These are phyloP conservation scores for Phytopythium boreale DNA, from an alignment of 352 stramenopile species.

Conservation along the genomic window DNA sequence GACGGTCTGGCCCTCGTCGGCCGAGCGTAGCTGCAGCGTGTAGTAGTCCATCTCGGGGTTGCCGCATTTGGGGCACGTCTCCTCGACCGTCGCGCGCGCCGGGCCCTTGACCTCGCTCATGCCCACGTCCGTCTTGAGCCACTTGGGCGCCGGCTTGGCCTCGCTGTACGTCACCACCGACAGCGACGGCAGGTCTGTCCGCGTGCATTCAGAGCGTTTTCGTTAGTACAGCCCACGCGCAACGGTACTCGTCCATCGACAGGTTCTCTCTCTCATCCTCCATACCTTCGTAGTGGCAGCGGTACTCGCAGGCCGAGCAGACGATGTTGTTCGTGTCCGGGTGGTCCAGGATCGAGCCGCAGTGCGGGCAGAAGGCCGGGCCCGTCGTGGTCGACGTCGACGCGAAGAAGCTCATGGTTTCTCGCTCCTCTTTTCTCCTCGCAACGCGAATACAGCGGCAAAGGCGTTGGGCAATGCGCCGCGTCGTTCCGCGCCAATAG, in stretches of 20 bases:
- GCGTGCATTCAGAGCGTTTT: not conserved
- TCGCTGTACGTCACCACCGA: conserved; percentile 75
- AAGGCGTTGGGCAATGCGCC: not conserved
- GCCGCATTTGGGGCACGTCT: conserved; percentile 97
- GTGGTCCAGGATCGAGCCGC: conserved; percentile 85
- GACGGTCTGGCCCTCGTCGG: conserved; percentile 99
- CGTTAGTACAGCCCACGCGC: not conserved
- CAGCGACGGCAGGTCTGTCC: conserved; percentile 74
- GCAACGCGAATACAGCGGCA: too few species aligned
- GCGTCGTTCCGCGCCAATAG: not conserved
- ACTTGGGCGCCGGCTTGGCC: conserved; percentile 76
- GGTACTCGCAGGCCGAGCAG: conserved; percentile 83
- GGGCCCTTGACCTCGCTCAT: conserved; percentile 85
- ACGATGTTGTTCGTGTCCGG: conserved; percentile 87
- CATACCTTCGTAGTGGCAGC: conserved; percentile 80
- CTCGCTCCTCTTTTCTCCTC: not conserved
- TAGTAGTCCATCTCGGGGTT: conserved; percentile 98
- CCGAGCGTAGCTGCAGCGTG: conserved; percentile 98
- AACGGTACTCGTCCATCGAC: too few species aligned
- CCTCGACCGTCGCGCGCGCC: conserved; percentile 94
- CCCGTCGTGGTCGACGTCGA: conserved; percentile 51
- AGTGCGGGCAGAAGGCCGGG: conserved; percentile 86
- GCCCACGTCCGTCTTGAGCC: conserved; percentile 65
- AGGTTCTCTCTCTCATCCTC: not conserved
- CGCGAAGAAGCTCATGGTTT: conserved; percentile 50